Conservation (phyloP, 2,329 filamentous ascomycete genomes). For the Drechslerella dactyloides region DNA sequence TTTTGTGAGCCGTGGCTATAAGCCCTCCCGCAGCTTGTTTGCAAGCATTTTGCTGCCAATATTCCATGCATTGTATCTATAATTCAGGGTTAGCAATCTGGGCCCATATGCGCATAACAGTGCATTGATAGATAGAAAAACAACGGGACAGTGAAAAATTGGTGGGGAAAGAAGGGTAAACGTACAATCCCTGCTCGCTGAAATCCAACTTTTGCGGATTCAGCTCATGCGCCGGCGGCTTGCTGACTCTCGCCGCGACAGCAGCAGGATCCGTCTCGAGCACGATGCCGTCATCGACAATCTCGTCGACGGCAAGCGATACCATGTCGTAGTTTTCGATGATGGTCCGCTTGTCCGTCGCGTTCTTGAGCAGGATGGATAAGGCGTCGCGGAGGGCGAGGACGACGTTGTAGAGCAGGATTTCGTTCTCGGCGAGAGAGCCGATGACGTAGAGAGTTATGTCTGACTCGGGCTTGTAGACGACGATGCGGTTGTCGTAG, state of each 20-base stretch:
- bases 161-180: not conserved
- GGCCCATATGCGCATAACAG: too few relatives aligned
- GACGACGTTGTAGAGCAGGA: slow-evolving; percentile 92
- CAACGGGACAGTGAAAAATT: not conserved
- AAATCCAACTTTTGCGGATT: slow-evolving; percentile 48
- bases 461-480: slow-evolving; percentile 98
- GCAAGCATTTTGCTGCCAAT: slow-evolving; percentile 43
- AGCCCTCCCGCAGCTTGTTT: slow-evolving; percentile 41
- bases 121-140: too few relatives aligned
- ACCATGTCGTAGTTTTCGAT: slow-evolving; percentile 99
- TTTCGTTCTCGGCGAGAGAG: slow-evolving; percentile 91
- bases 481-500: slow-evolving; percentile 93
- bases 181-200: slow-evolving; percentile 48
- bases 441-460: slow-evolving; percentile 96
- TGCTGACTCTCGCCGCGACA: slow-evolving; percentile 88
- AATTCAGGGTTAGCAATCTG: not conserved
- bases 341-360: slow-evolving; percentile 96
- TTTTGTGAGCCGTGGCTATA: slow-evolving; percentile 17
- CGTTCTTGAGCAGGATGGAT: slow-evolving; percentile 57
- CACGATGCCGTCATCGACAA: slow-evolving; percentile 93
- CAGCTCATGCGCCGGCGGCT: slow-evolving; percentile 81
- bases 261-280: slow-evolving; percentile 96
- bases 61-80: slow-evolving; percentile 39
- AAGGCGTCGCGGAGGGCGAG: slow-evolving; percentile 64
- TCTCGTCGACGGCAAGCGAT: slow-evolving; percentile 91